These are phyloP conservation scores for Microcyclosporella mali DNA, from an alignment of 2,329 filamentous ascomycete species.

Conservation along the genomic window DNA sequence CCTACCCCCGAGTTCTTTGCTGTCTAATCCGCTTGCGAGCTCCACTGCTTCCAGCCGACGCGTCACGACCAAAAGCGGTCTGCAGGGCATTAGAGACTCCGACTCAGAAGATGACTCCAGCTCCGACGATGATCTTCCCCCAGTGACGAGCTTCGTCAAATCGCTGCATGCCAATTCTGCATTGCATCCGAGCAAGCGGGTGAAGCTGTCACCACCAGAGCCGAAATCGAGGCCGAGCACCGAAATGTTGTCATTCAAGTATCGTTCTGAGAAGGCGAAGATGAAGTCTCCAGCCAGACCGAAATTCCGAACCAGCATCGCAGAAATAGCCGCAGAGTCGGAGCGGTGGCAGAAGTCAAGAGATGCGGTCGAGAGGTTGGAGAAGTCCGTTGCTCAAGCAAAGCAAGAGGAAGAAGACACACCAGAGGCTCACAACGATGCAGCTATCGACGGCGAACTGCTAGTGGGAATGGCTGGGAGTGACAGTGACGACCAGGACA, in stretches of 20 bases:
- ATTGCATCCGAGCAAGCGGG: slow-evolving; percentile 18
- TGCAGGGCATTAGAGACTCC: slow-evolving; percentile 45
- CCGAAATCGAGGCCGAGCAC: slow-evolving; percentile 2
- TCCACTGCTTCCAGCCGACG: slow-evolving; percentile 41
- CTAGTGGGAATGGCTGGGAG: slow-evolving; percentile 40
- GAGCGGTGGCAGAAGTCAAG: slow-evolving; percentile 21
- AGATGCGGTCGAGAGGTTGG: slow-evolving; percentile 23
- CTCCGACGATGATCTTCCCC: slow-evolving; percentile 11
- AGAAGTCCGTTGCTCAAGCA: slow-evolving; percentile 14
- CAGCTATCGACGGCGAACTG: slow-evolving; percentile 11
- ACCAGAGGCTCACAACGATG: slow-evolving; percentile 6
- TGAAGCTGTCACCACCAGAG: slow-evolving; percentile 21
- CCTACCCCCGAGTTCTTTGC: slow-evolving; percentile 23
- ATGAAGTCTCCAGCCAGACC: slow-evolving; percentile 16
- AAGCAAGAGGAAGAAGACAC: slow-evolving; percentile 14
- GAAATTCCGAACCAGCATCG: slow-evolving; percentile 26
- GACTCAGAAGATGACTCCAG: slow-evolving; percentile 29
- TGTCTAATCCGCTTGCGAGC: slow-evolving; percentile 8
- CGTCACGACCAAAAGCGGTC: slow-evolving; percentile 48
- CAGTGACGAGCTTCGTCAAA: too few relatives aligned
- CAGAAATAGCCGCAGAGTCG: slow-evolving; percentile 22
- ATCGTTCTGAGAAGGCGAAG: too few relatives aligned
- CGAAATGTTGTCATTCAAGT: not conserved
- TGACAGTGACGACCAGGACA: slow-evolving; percentile 41
- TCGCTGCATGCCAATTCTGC: too few relatives aligned